Base-by-base conservation (phyloP, 2,329 filamentous ascomycete species). In the Exserohilum rostratum region DNA sequence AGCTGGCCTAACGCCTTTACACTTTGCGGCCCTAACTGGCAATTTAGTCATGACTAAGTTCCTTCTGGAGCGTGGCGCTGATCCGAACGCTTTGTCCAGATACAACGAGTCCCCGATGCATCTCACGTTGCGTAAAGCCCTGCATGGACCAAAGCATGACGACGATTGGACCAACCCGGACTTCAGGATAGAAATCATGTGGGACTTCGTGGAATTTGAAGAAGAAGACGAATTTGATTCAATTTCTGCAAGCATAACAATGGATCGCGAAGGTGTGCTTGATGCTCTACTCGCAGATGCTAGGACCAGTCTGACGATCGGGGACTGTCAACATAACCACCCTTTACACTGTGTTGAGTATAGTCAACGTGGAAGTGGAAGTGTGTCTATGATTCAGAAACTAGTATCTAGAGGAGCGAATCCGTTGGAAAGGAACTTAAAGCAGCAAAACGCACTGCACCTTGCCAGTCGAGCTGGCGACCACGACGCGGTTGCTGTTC, bases 361-460 rank as follows among this genome's bases (percentile, higher is more conserved):
- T 12, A 9, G 17, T 20, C 6, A 13, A 3, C 30, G 4, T 9
- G 15, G 11, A 34, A 34, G 42, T 33, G 39, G 22, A 25, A 25
- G 22, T 25, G 22, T 29, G 47, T 35, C 18, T 15, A n/a, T 53
- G 10, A 25, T 58, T 31, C 18, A 50, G 9, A 55, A 46, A 46
- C 37, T 58, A 37, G 48, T 55, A 1, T 53, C 48, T 34, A 55
- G 40, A 43, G 51, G 51, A 39, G 55, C 55, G 46, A 37, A 52
- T 51, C 55, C 44, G 11, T 48, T 54, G 10, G 15, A 47, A 15
- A 39, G 46, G 4, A 55, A 58, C 47, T 27, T 17, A 5, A 47
- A 55, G 39, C 52, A 53, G 35, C 55, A 55, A 38, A 58, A 35
- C 35, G 47, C 55, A 49, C 47, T 58, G 22, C 52, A 58, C 33